Conservation (phyloP, 1,284 basidiomycete genomes). For the Moniliella sp. region DNA sequence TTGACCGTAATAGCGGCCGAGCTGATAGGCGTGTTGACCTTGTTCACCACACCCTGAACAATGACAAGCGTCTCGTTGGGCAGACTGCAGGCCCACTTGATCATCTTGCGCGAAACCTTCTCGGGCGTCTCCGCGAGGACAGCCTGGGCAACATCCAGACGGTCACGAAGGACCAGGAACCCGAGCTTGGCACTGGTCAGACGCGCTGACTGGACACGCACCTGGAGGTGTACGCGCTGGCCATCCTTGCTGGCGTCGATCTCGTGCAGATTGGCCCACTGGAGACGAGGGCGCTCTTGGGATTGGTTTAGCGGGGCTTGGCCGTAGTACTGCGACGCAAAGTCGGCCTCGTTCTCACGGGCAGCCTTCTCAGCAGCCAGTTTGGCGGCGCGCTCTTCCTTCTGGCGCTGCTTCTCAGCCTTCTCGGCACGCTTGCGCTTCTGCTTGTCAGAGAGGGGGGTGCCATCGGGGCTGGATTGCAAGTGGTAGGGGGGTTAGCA, state of each 20-base stretch:
- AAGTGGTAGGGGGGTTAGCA: neutral
- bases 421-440: slow-evolving; percentile 80
- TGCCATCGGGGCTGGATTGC: slow-evolving; percentile 21
- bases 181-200: slow-evolving; percentile 60
- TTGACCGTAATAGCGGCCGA: slow-evolving; percentile 70
- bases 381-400: slow-evolving; percentile 62
- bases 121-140: slow-evolving; percentile 55
- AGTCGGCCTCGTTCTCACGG: slow-evolving; percentile 59
- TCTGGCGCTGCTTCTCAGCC: slow-evolving; percentile 49
- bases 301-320: slow-evolving; percentile 77
- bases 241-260: slow-evolving; percentile 51
- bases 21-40: slow-evolving; percentile 59
- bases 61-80: slow-evolving; percentile 74
- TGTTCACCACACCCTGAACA: slow-evolving; percentile 46
- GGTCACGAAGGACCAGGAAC: slow-evolving; percentile 76
- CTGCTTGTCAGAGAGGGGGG: slow-evolving; percentile 58
- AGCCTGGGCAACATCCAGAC: slow-evolving; percentile 70
- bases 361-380: slow-evolving; percentile 54
- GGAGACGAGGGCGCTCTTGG: slow-evolving; percentile 43
- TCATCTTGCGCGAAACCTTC: slow-evolving; percentile 87
- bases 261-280: too few species aligned
- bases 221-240: slow-evolving; percentile 62
- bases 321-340: slow-evolving; percentile 67
- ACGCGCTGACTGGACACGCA: slow-evolving; percentile 73
- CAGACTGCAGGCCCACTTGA: slow-evolving; percentile 66